Conservation (phyloP, 768 basidiomycete species). For the Rubroboletus satanas region DNA sequence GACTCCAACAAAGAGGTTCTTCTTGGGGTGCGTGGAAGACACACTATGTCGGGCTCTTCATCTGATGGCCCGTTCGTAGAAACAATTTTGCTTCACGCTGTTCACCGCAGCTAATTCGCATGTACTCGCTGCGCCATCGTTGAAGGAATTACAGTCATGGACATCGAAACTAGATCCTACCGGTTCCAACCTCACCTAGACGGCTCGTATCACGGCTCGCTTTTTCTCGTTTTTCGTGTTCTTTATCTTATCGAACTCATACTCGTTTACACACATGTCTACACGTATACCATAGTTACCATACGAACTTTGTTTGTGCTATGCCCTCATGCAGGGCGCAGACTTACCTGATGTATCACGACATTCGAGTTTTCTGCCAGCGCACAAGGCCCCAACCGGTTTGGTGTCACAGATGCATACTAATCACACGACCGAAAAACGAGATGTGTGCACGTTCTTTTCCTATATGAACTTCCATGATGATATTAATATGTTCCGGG, state of each 20-base stretch:
- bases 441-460: neutral
- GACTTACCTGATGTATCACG: slow-evolving; percentile 3
- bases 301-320: slow-evolving; percentile 14
- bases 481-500: neutral
- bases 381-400: neutral
- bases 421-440: neutral
- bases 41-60: neutral
- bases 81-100: slow-evolving; percentile 81
- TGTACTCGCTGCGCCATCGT: slow-evolving; percentile 76
- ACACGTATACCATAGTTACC: slow-evolving; percentile 28
- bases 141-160: slow-evolving; percentile 85
- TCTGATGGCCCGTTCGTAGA: slow-evolving; percentile 42
- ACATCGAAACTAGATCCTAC: slow-evolving; percentile 81
- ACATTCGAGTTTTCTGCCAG: neutral
- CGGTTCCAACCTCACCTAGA: slow-evolving; percentile 49
- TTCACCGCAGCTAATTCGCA: slow-evolving; percentile 92
- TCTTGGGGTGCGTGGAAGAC: slow-evolving; percentile 60
- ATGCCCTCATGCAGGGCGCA: neutral
- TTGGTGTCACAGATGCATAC: too few species aligned
- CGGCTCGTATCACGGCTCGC: neutral
- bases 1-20: slow-evolving; percentile 86
- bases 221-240: neutral
- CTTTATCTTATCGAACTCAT: slow-evolving; percentile 19
- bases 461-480: slow-evolving; percentile 4
- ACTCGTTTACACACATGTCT: slow-evolving; percentile 15